phyloP scores from a whole-genome alignment of 306 rosid species.

The Dicorynia guianensis region DNA sequence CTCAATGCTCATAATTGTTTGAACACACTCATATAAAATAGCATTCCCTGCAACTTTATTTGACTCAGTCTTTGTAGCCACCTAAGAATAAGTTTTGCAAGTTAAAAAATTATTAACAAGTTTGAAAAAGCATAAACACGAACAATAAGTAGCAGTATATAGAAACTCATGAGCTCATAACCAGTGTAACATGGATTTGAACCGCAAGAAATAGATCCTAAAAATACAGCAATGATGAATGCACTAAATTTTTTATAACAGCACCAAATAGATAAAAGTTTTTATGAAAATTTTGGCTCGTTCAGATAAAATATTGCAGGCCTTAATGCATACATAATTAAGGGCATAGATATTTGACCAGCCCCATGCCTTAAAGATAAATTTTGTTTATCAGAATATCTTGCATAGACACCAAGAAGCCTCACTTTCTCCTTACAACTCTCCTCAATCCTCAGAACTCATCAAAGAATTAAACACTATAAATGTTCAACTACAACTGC shows the following conservation, averaged over 20 bases:
- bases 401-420: background rate
- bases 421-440: constrained; percentile 32
- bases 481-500: constrained; percentile 18
- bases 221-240: constrained; percentile 20
- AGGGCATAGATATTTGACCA: constrained; percentile 20
- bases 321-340: constrained; percentile 28
- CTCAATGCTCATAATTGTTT: constrained; percentile 97
- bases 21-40: constrained; percentile 92
- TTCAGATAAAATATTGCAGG: constrained; percentile 17
- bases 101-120: constrained; percentile 37
- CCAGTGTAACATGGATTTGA: constrained; percentile 23
- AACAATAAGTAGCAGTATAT: constrained; percentile 27
- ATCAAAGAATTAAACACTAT: constrained; percentile 28
- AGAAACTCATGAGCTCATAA: constrained; percentile 22
- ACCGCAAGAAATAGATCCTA: background rate
- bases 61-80: constrained; percentile 97
- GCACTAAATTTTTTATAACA: constrained; percentile 22
- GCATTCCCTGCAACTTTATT: constrained; percentile 98
- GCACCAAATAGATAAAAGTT: constrained; percentile 13
- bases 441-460: constrained; percentile 17
- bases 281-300: constrained; percentile 16
- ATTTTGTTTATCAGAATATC: constrained; percentile 5
- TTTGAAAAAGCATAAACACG: constrained; percentile 26
- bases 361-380: constrained; percentile 28
- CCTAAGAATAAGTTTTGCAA: constrained; percentile 59